A percentile compares a stretch with the other conserved stretches of the same genome.
phyloP scores from a whole-genome alignment of 1,284 basidiomycete species.

The Entoloma clypeatum region DNA sequence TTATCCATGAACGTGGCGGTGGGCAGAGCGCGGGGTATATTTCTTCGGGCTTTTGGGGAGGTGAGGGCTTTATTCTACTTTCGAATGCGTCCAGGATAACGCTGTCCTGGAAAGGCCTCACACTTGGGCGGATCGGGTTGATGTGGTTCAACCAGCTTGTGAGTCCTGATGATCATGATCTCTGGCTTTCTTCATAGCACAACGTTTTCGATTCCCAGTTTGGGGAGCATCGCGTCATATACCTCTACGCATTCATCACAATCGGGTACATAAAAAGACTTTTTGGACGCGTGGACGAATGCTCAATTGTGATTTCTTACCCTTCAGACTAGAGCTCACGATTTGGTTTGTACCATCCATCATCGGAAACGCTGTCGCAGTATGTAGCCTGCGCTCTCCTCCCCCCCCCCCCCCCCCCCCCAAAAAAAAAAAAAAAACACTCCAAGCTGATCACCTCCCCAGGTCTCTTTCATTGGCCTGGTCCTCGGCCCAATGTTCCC shows the following conservation, averaged over 20 bases:
- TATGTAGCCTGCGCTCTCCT: constrained; percentile 1
- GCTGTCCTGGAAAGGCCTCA: constrained; percentile 29
- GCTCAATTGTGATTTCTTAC: constrained; percentile 1
- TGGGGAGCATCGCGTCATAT: constrained; percentile 26
- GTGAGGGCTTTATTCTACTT: constrained; percentile 17
- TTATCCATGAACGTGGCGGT: constrained; percentile 35
- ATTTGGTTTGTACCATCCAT: constrained; percentile 59
- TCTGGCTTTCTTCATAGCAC: constrained; percentile 17
- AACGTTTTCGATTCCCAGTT: constrained; percentile 18
- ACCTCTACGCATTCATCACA: constrained; percentile 25
- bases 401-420: background rate
- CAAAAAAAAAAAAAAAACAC: too few relatives aligned
- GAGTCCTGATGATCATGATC: constrained; percentile 18
- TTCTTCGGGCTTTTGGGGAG: constrained; percentile 39
- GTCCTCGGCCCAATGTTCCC: constrained; percentile 54
- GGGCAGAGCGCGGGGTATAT: constrained; percentile 36
- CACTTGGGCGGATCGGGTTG: constrained; percentile 43
- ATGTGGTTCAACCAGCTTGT: constrained; percentile 50
- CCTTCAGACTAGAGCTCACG: constrained; percentile 43
- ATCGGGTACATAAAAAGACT: constrained; percentile 33
- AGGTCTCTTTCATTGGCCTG: constrained; percentile 51
- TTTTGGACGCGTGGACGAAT: background rate
- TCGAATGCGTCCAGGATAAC: background rate
- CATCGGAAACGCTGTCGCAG: constrained; percentile 45
- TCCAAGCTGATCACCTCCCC: too few relatives aligned